Conservation (phyloP, 805 yeast species). For the Naumovozyma castellii region DNA sequence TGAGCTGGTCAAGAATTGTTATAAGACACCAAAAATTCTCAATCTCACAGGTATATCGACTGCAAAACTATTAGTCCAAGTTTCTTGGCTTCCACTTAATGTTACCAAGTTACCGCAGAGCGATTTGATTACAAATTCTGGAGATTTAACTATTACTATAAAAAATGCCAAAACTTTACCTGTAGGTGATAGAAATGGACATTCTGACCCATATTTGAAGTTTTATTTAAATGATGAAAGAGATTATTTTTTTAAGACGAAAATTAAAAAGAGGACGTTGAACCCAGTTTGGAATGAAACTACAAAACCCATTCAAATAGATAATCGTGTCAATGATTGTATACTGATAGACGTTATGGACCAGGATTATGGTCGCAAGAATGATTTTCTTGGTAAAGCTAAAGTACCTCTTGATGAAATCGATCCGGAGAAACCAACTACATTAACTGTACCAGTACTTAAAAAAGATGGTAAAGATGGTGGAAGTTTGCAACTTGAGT, state of each 20-base stretch:
- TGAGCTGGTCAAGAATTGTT: conserved; percentile 51
- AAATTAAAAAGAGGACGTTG: conserved; percentile 71
- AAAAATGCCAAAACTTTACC: conserved; percentile 53
- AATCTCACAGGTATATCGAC: conserved; percentile 43
- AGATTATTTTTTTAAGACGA: conserved; percentile 53
- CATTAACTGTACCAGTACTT: conserved; percentile 37
- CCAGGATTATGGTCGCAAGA: conserved; percentile 82
- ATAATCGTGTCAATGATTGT: conserved; percentile 48
- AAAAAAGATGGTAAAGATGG: conserved; percentile 33
- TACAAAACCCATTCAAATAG: conserved; percentile 39
- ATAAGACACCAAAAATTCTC: conserved; percentile 44
- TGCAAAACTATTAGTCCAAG: conserved; percentile 43
- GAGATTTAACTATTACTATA: conserved; percentile 50
- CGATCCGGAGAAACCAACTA: conserved; percentile 45
- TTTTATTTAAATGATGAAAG: conserved; percentile 52
- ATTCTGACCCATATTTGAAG: conserved; percentile 78
- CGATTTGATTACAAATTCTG: conserved; percentile 65
- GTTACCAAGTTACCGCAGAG: conserved; percentile 49
- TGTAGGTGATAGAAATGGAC: conserved; percentile 76
- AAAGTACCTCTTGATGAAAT: conserved; percentile 45
- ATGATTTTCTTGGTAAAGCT: conserved; percentile 66
- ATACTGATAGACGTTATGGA: conserved; percentile 55
- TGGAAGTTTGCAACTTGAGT: conserved; percentile 51
- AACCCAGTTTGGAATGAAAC: conserved; percentile 77
- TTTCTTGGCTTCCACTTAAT: conserved; percentile 67